phyloP scores from a whole-genome alignment of 371 early-diverging fungal genomes.

The Mortierella sp. region DNA sequence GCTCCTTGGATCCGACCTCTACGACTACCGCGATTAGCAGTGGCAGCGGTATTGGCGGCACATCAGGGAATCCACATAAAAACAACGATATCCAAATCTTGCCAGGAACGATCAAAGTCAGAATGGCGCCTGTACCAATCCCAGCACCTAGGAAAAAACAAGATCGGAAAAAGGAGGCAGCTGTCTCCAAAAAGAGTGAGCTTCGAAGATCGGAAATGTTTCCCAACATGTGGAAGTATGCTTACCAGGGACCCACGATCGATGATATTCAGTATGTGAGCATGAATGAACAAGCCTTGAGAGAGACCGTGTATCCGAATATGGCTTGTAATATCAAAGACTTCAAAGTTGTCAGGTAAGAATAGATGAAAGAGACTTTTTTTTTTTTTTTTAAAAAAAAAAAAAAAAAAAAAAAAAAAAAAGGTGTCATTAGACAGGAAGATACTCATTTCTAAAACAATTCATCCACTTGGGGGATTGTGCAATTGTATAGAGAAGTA shows the following conservation, averaged over 20 bases:
- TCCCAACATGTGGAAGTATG: conserved; percentile 18
- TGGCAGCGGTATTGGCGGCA: no score
- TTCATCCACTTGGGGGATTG: neutral
- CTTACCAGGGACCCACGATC: conserved; percentile 32
- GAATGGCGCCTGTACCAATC: neutral
- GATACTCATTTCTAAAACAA: no score
- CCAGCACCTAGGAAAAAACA: no score
- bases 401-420: no score
- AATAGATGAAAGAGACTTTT: neutral
- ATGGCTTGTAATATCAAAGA: conserved; percentile 20
- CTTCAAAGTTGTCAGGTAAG: conserved; percentile 31
- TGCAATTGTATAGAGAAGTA: conserved; percentile 3
- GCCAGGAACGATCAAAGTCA: neutral
- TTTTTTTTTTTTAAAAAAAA: neutral
- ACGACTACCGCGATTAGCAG: no score
- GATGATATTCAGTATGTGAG: conserved; percentile 29
- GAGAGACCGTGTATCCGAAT: conserved; percentile 19
- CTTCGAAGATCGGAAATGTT: conserved; percentile 12
- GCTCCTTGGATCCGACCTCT: neutral
- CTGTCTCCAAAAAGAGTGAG: conserved; percentile 26
- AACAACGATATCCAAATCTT: conserved; percentile 3
- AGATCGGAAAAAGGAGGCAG: neutral
- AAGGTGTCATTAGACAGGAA: no score
- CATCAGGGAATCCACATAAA: neutral
- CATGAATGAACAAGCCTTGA: conserved; percentile 24